A percentile compares a stretch with the other conserved stretches of the same genome.
Conservation (phyloP, 73 alveolate genomes). For the Uronychia setigera region DNA sequence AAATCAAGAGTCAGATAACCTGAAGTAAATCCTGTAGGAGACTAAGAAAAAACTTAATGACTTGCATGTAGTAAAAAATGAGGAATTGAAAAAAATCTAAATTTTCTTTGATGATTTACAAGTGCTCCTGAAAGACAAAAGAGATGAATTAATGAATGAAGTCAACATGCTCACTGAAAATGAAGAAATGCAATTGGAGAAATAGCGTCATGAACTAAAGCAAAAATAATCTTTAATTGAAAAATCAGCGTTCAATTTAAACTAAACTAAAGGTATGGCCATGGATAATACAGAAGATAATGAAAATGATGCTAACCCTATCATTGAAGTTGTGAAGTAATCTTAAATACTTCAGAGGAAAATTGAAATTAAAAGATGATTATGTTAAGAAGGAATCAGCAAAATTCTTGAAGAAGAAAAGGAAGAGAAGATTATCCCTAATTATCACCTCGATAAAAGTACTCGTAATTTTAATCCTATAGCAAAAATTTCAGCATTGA, state of each 20-base stretch:
- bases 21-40: conserved; percentile 4
- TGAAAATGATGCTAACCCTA: no score
- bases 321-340: not conserved
- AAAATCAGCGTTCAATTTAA: not conserved
- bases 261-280: not conserved
- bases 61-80: conserved; percentile 19
- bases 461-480: not conserved
- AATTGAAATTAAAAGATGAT: no score
- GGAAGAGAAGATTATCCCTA: not conserved
- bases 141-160: conserved; percentile 20
- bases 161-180: not conserved
- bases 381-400: no score
- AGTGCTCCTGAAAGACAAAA: conserved; percentile 10
- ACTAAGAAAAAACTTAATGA: conserved; percentile 14
- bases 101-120: conserved; percentile 29
- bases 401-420: not conserved
- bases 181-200: not conserved
- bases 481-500: no score
- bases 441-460: not conserved
- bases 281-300: no score
- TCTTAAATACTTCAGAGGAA: not conserved
- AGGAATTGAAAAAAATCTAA: conserved; percentile 18
- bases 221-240: not conserved
- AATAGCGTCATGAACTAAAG: not conserved
- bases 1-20: not conserved